These are phyloP conservation scores for Geotrichum reessii DNA, from an alignment of 1,139 yeast genomes.

Conservation along the genomic window DNA sequence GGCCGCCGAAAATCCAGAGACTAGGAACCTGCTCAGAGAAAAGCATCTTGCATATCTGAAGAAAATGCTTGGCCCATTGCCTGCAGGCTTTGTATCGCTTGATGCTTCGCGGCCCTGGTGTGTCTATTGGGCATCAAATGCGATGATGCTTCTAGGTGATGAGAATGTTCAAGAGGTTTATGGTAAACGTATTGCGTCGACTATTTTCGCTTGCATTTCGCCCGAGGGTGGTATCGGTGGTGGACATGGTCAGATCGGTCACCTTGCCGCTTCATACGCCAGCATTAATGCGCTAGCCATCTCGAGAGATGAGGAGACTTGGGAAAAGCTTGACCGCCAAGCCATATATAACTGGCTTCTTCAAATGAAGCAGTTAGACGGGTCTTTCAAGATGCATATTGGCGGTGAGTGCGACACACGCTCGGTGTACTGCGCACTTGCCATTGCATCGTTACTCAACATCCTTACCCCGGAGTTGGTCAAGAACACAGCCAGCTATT, in stretches of 20 bases:
- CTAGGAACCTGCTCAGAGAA: constrained; percentile 29
- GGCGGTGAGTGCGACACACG: constrained; percentile 86
- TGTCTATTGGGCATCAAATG: constrained; percentile 73
- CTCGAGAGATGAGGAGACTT: constrained; percentile 44
- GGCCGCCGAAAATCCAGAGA: constrained; percentile 22
- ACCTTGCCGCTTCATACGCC: constrained; percentile 82
- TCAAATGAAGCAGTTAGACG: constrained; percentile 58
- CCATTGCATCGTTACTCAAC: constrained; percentile 63
- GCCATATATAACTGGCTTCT: constrained; percentile 59
- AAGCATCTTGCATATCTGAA: constrained; percentile 41
- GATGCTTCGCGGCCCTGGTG: constrained; percentile 95
- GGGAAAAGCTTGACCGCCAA: constrained; percentile 44
- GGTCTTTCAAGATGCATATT: constrained; percentile 66
- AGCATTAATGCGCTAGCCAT: constrained; percentile 58
- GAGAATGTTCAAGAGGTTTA: constrained; percentile 24
- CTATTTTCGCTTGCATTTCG: constrained; percentile 34
- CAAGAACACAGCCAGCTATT: constrained; percentile 52
- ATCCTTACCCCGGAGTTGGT: constrained; percentile 59
- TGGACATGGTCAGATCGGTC: constrained; percentile 74
- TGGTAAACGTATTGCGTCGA: constrained; percentile 29
- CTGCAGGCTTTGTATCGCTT: constrained; percentile 45
- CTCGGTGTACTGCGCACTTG: constrained; percentile 79
- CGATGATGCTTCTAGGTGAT: constrained; percentile 42
- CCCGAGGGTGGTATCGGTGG: constrained; percentile 74
- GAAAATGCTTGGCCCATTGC: constrained; percentile 45